Percentiles rank a stretch among this genome's conserved stretches.
Conservation (phyloP, 2,329 filamentous ascomycete species). For the Ascosphaera apis region DNA sequence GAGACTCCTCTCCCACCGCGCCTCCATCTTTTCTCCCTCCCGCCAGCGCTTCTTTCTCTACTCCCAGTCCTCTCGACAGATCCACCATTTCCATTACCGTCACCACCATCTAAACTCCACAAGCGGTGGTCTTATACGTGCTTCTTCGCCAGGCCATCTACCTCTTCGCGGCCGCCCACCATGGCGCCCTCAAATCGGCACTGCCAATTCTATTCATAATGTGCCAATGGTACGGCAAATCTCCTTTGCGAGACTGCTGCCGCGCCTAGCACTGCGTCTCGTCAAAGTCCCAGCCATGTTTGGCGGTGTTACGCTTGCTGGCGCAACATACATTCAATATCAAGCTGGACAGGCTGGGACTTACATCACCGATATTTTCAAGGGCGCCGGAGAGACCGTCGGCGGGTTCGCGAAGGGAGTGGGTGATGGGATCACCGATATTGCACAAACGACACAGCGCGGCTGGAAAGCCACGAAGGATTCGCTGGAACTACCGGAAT, state of each 20-base stretch:
- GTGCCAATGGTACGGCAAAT: conserved; percentile 38
- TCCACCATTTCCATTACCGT: too few relatives aligned
- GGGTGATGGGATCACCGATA: conserved; percentile 47
- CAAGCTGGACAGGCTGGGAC: conserved; percentile 69
- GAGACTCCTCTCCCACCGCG: conserved; percentile 53
- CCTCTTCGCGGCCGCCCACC: conserved; percentile 17
- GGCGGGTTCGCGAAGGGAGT: conserved; percentile 43
- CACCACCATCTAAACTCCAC: too few relatives aligned
- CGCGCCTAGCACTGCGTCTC: conserved; percentile 79
- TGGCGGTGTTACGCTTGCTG: conserved; percentile 67
- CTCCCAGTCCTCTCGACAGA: too few relatives aligned
- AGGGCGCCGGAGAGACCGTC: conserved; percentile 48
- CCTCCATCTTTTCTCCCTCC: conserved; percentile 25
- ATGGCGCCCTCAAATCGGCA: conserved; percentile 49
- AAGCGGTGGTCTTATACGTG: too few relatives aligned
- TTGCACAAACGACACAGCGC: conserved; percentile 54
- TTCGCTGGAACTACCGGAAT: conserved; percentile 46
- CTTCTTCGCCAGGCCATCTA: too few relatives aligned
- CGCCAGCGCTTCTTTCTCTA: too few relatives aligned
- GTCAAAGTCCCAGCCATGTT: conserved; percentile 73
- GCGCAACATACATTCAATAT: conserved; percentile 82
- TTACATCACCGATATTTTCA: conserved; percentile 55
- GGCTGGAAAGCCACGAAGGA: conserved; percentile 75
- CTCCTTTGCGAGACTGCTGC: conserved; percentile 47
- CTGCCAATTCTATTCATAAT: conserved; percentile 64